A percentile compares a stretch with the other conserved stretches of the same genome.
These are phyloP conservation scores for Jaapia argillacea DNA, from an alignment of 768 basidiomycete species.

Conservation along the genomic window DNA sequence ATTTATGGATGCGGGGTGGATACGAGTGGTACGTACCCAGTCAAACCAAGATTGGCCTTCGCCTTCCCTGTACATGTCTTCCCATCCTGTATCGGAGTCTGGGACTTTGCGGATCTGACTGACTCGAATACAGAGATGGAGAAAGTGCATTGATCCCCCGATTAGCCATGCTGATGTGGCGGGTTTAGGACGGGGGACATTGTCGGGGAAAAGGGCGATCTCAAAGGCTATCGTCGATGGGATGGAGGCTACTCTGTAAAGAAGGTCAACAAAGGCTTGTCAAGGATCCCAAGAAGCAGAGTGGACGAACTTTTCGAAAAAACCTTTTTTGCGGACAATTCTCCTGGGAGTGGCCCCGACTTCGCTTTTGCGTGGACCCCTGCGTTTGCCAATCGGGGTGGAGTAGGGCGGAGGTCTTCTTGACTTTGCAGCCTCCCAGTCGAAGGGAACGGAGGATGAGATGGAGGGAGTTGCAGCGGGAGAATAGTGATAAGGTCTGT, in stretches of 20 bases:
- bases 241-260: conserved; percentile 43
- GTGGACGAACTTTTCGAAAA: conserved; percentile 46
- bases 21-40: conserved; percentile 42
- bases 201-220: conserved; percentile 75
- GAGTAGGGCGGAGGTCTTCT: conserved; percentile 64
- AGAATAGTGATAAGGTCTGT: conserved; percentile 43
- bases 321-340: conserved; percentile 52
- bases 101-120: conserved; percentile 43
- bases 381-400: conserved; percentile 42
- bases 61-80: conserved; percentile 64
- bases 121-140: conserved; percentile 59
- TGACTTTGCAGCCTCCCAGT: conserved; percentile 79
- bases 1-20: conserved; percentile 56
- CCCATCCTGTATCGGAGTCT: conserved; percentile 69
- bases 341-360: conserved; percentile 36
- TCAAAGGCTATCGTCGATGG: conserved; percentile 71
- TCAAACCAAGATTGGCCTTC: conserved; percentile 64
- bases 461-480: conserved; percentile 62
- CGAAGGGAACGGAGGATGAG: conserved; percentile 70
- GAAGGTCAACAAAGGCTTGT: conserved; percentile 6
- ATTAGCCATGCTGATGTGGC: conserved; percentile 56
- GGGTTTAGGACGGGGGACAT: conserved; percentile 62
- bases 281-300: not conserved
- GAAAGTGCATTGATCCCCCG: conserved; percentile 53
- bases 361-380: conserved; percentile 27